Base-by-base conservation (phyloP, 306 rosid species). In the Cyclanthera cordifolia region DNA sequence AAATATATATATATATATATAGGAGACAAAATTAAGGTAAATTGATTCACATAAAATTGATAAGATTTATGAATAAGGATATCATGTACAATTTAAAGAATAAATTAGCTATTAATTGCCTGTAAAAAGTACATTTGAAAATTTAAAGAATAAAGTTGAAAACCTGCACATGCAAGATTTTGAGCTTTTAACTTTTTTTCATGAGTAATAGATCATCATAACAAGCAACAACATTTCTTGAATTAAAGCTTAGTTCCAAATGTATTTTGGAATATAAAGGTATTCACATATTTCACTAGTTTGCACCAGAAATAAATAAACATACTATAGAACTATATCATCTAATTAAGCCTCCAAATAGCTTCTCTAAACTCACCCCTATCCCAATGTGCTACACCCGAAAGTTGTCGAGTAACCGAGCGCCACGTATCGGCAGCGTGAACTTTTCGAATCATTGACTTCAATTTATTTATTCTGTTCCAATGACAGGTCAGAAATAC, bases 401-500 rank as follows among this genome's bases (percentile, higher is more conserved):
- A 23, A 20, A 43, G 37, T 24, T 64, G 1, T 10, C 51, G 21
- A 64, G 7, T 64, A 17, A 21, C 21, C 0, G 39, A 61, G 4
- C 1, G 51, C 69, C 48, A 20, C 1, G 51, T 39, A 49, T 39
- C 17, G 13, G 19, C 12, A 11, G 23, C 27, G 20, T 10, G 50
- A 41, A 20, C 27, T 63, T 63, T 10, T 20, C 39, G 23, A 64
- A 13, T 43, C 52, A 43, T 14, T 28, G 53, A 10, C 70, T 64
- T 4, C 11, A 12, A 13, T 32, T 0, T 23, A 54, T 56, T 30
- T 52, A 23, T 53, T 69, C 50, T 37, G 73, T 50, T 52, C 49
- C 30, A 69, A 52, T 19, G 73, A 69, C 32, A 69, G 37, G 21
- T 12, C 20, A n/a, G 73, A 34, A 17, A 69, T 50, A 30, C 61